Percentiles rank a stretch among this genome's conserved stretches.
Conservation (phyloP, 441 rosid species). For the Heliophila coronopifolia region DNA sequence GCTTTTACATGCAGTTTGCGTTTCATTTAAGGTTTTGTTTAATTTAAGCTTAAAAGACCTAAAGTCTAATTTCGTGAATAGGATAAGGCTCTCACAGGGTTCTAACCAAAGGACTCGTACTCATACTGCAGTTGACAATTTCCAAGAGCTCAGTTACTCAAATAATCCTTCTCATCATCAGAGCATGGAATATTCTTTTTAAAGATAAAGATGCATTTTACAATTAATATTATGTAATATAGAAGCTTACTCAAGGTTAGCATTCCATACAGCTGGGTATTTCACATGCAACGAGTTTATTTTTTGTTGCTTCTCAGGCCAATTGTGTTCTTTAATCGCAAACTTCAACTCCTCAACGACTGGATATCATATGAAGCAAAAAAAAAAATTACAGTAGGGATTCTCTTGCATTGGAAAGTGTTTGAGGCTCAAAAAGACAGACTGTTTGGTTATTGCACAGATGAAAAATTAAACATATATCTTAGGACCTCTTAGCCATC, state of each 20-base stretch:
- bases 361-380: constrained; percentile 32
- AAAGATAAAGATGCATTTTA: background rate
- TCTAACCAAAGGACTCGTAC: constrained; percentile 9
- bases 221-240: background rate
- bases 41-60: background rate
- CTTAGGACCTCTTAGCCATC: constrained; percentile 13
- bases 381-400: constrained; percentile 2
- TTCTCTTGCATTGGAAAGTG: background rate
- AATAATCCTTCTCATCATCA: background rate
- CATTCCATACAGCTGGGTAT: constrained; percentile 54
- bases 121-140: constrained; percentile 1
- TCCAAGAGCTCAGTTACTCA: background rate
- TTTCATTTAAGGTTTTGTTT: background rate
- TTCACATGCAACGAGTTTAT: constrained; percentile 56
- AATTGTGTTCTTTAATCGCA: constrained; percentile 50
- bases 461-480: constrained; percentile 1
- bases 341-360: constrained; percentile 75
- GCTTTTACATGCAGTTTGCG: background rate
- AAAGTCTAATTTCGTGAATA: background rate
- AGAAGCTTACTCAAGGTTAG: constrained; percentile 50
- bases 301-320: constrained; percentile 59
- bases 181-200: background rate
- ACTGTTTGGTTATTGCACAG: background rate
- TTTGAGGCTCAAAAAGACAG: background rate
- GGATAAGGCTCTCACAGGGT: background rate